These are phyloP conservation scores for Albifimbria verrucaria DNA, from an alignment of 2,329 filamentous ascomycete species.

Conservation along the genomic window DNA sequence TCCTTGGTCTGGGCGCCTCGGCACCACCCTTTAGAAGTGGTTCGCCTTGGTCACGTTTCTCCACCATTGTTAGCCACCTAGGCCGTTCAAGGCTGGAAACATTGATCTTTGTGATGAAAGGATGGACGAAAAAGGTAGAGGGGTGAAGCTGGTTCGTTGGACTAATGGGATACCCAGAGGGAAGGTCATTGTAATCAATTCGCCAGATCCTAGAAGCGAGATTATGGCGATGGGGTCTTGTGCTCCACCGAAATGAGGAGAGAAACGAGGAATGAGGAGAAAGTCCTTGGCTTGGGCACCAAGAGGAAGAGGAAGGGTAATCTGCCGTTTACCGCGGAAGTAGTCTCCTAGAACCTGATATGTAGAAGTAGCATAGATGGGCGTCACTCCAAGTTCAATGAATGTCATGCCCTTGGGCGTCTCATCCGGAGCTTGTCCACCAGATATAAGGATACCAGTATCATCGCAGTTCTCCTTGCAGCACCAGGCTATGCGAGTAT, in stretches of 20 bases:
- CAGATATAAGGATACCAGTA: constrained; percentile 81
- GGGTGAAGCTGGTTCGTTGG: constrained; percentile 91
- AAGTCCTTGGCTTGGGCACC: constrained; percentile 77
- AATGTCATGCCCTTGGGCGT: constrained; percentile 78
- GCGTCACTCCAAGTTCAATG: constrained; percentile 83
- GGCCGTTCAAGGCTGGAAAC: constrained; percentile 74
- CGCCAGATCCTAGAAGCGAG: constrained; percentile 76
- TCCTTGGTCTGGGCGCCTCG: constrained; percentile 64
- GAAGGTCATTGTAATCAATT: constrained; percentile 90
- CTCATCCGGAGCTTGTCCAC: constrained; percentile 67
- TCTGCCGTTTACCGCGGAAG: constrained; percentile 72
- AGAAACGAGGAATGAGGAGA: constrained; percentile 75
- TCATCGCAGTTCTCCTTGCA: constrained; percentile 93
- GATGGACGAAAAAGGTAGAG: constrained; percentile 83
- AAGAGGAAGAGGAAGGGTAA: constrained; percentile 70
- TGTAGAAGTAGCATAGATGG: constrained; percentile 84
- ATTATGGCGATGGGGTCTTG: constrained; percentile 89
- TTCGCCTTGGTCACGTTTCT: constrained; percentile 76
- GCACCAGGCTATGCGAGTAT: constrained; percentile 83
- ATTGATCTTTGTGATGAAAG: constrained; percentile 73
- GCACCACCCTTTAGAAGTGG: constrained; percentile 76
- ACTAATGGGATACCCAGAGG: constrained; percentile 83
- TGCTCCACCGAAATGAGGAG: constrained; percentile 81
- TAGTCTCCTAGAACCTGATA: constrained; percentile 82
- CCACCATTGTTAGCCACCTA: constrained; percentile 87